phyloP scores from a whole-genome alignment of 495 filamentous ascomycete species.

The Neurospora sublineolata region DNA sequence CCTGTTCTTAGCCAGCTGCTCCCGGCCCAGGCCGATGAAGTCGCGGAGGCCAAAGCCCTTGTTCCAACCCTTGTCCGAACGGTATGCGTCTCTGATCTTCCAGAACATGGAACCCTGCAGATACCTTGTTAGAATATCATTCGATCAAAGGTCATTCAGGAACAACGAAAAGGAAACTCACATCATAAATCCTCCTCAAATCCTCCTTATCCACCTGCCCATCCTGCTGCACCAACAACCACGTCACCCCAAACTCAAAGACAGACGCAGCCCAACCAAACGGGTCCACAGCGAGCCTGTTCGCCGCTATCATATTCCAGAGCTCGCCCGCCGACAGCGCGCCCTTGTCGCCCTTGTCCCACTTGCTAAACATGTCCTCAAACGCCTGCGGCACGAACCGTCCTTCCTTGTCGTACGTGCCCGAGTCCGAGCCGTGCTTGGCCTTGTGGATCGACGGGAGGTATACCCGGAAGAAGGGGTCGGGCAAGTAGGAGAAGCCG shows the following conservation, averaged over 20 bases:
- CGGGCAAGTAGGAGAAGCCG: constrained; percentile 32
- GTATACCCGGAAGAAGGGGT: constrained; percentile 37
- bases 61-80: constrained; percentile 13
- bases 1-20: background rate
- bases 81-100: constrained; percentile 17
- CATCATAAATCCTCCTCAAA: constrained; percentile 30
- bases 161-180: constrained; percentile 4
- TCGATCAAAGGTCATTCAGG: accelerated
- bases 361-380: constrained; percentile 49
- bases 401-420: constrained; percentile 42
- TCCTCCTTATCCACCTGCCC: constrained; percentile 38
- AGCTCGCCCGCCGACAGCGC: constrained; percentile 8
- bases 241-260: constrained; percentile 37
- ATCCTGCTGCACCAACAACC: constrained; percentile 36
- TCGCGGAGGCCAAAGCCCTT: constrained; percentile 18
- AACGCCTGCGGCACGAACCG: constrained; percentile 43
- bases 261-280: constrained; percentile 21
- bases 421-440: constrained; percentile 46
- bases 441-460: constrained; percentile 39
- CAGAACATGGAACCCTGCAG: constrained; percentile 19
- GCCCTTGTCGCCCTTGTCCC: constrained; percentile 22
- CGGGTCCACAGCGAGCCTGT: constrained; percentile 14
- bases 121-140: background rate
- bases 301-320: constrained; percentile 9
- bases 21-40: background rate